Percentiles rank a stretch among this genome's conserved stretches.
Conservation (phyloP, 176 grass and related monocot genomes). For the Elymus sibiricus region DNA sequence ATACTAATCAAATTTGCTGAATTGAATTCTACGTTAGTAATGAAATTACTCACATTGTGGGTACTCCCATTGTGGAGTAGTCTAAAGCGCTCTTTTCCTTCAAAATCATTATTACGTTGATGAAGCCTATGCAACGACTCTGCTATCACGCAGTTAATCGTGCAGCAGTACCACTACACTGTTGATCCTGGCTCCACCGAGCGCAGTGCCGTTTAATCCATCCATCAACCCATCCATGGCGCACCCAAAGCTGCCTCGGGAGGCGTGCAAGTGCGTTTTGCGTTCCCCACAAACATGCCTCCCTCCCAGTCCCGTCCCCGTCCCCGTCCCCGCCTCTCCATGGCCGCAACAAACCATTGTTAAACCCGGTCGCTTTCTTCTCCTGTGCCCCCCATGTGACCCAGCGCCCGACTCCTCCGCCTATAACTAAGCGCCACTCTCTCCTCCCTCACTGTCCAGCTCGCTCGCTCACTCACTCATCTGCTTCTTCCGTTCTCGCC, state of each 20-base stretch:
- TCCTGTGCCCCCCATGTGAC: conserved; percentile 22
- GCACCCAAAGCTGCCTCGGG: conserved; percentile 15
- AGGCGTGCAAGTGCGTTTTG: conserved; percentile 55
- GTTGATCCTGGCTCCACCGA: neutral
- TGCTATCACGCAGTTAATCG: no score
- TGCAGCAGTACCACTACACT: no score
- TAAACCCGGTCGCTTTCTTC: conserved; percentile 28
- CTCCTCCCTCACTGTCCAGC: conserved; percentile 3
- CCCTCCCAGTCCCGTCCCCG: neutral
- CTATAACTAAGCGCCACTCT: conserved; percentile 39
- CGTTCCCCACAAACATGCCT: conserved; percentile 70
- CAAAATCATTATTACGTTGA: no score
- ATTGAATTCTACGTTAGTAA: no score
- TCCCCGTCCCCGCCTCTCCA: neutral
- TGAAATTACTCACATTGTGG: no score
- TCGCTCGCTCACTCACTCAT: neutral
- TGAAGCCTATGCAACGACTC: no score
- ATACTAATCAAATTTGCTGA: no score
- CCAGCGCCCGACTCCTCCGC: neutral
- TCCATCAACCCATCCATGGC: neutral
- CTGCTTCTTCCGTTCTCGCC: neutral
- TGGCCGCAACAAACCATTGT: conserved; percentile 19
- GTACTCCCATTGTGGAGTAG: no score
- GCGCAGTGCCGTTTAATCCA: neutral
- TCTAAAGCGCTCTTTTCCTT: no score